phyloP scores from a whole-genome alignment of 2,329 filamentous ascomycete species.

The Sclerotinia subarctica region DNA sequence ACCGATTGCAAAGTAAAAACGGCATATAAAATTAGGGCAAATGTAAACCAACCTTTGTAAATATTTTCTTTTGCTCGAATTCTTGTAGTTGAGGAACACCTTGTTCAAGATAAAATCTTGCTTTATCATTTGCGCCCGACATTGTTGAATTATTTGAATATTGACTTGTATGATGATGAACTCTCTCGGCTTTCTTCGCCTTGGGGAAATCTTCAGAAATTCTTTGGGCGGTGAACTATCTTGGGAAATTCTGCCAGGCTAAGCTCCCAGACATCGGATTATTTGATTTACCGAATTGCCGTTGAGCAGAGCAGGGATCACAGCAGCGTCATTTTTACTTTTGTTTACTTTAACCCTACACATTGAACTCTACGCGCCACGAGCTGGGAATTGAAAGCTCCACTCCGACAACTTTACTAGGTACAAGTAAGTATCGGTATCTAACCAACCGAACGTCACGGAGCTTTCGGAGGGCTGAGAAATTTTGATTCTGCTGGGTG shows the following conservation, averaged over 20 bases:
- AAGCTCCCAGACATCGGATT: background rate
- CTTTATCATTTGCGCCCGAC: constrained; percentile 87
- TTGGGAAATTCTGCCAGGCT: background rate
- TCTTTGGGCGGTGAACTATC: constrained; percentile 18
- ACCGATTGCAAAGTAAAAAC: background rate
- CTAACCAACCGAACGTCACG: background rate
- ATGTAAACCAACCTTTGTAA: constrained; percentile 59
- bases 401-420: background rate
- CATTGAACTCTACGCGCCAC: constrained; percentile 8
- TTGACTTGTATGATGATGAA: background rate
- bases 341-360: background rate
- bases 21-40: constrained; percentile 7
- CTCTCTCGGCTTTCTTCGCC: background rate
- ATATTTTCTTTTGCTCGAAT: constrained; percentile 88
- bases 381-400: background rate
- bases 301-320: background rate
- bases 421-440: background rate
- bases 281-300: background rate
- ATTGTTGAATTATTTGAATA: constrained; percentile 46
- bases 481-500: background rate
- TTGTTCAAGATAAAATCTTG: constrained; percentile 90
- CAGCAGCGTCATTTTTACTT: background rate
- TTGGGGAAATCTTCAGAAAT: constrained; percentile 14
- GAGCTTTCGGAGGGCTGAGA: constrained; percentile 9
- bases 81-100: constrained; percentile 89